These are phyloP conservation scores for Cryphonectria carpinicola DNA, from an alignment of 2,329 filamentous ascomycete genomes.

Conservation along the genomic window DNA sequence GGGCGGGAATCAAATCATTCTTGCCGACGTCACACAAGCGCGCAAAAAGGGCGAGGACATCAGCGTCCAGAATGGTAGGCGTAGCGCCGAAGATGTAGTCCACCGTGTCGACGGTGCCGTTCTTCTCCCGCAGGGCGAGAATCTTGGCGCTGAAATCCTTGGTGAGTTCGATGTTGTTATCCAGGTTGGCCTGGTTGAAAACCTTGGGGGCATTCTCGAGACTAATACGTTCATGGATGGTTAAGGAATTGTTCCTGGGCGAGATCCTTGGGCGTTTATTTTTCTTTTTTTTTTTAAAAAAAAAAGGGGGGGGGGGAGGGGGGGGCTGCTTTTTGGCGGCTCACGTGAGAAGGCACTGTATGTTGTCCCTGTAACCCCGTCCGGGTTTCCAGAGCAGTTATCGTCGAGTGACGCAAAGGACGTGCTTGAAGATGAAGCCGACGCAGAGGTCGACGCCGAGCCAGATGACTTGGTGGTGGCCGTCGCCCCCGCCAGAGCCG, in stretches of 20 bases:
- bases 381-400: slow-evolving; percentile 44
- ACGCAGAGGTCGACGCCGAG: slow-evolving; percentile 26
- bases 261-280: too few relatives aligned
- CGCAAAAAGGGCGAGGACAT: neutral
- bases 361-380: slow-evolving; percentile 41
- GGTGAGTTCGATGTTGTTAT: neutral
- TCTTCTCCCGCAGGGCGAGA: neutral
- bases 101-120: neutral
- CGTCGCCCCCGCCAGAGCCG: slow-evolving; percentile 31
- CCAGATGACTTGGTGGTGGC: neutral
- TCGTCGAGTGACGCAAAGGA: slow-evolving; percentile 41
- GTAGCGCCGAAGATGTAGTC: slow-evolving; percentile 4
- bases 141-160: neutral
- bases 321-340: slow-evolving; percentile 25
- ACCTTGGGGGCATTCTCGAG: neutral
- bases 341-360: slow-evolving; percentile 45
- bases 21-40: neutral
- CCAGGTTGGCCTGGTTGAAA: slow-evolving; percentile 5
- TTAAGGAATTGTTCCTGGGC: neutral
- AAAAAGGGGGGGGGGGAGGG: too few relatives aligned
- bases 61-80: neutral
- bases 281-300: too few relatives aligned
- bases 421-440: slow-evolving; percentile 35
- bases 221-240: neutral
- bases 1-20: neutral